Base-by-base conservation (phyloP, 2,329 filamentous ascomycete species). In the Venturia pyrina region DNA sequence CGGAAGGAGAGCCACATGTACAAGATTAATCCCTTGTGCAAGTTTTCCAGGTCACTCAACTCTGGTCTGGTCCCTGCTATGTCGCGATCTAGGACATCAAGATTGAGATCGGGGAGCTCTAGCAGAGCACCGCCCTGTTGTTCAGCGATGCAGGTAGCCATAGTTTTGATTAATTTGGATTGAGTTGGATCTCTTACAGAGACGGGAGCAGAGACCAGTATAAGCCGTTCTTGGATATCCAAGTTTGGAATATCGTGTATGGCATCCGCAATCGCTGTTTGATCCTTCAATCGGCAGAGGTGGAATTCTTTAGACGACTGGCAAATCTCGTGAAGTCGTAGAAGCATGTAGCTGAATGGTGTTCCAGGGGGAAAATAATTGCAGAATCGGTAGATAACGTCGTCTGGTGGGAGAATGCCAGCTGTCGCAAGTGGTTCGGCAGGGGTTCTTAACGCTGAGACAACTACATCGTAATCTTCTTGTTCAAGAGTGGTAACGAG, bases 1-100 rank as follows among this genome's bases (percentile, higher is more conserved):
- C 93, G 88, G 76, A 93, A 98, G 70, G 90, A 93, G 19, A 99
- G 81, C 95, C 95, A 99, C 1, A 96, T 82, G 73, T 98, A 99
- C 60, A 93, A 79, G 57, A 93, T 91, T 46, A 99, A 79, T 37
- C 86, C 82, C 71, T 90, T 90, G 78, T 99, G 95, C 19, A 99
- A 81, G 3, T 79, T 75, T 75, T 99, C 95, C 24, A 98, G 80
- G 10, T 81, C 77, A 65, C 80, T 79, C 13, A 99, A 81, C 69
- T 91, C 90, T 0, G 79, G 74, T 64, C 82, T 77, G 17, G 76
- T 74, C 0, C 74, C 74, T 0, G 76, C 78, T 1, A 80, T 74
- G 0, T 77, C 71, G 34, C 78, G 67, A 68, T 96, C 90, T 3
- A 98, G 82, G 2, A 89, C 75, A 68, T 93, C 88, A 1, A 99